Percentiles rank a stretch among this genome's conserved stretches.
Evolutionary conservation across 2,329 filamentous ascomycete species (phyloP).

Genomic region (Aureobasidium sp.): DNA sequence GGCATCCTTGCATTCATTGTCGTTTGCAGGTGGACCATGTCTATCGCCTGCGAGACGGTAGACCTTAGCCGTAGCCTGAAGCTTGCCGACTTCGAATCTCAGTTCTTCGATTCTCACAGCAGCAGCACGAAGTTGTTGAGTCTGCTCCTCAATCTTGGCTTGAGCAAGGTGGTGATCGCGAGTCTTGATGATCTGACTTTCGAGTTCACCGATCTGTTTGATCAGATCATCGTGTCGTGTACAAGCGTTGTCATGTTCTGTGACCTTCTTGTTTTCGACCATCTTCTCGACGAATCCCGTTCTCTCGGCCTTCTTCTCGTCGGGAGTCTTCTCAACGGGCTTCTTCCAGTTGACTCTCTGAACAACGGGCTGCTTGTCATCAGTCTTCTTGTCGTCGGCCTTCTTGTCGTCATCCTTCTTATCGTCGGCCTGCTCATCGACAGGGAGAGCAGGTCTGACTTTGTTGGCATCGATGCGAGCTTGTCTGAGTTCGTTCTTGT

Average conservation of each 20-base stretch:
- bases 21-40: neutral
- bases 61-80: neutral
- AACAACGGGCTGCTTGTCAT: neutral
- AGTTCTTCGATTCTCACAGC: neutral
- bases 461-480: neutral
- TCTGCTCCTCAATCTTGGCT: neutral
- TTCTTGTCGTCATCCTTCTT: too few species aligned
- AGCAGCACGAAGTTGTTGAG: neutral
- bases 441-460: neutral
- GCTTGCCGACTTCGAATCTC: neutral
- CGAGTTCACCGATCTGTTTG: neutral
- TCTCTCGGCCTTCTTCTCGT: too few species aligned
- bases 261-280: too few species aligned
- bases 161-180: neutral
- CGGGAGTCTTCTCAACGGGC: neutral
- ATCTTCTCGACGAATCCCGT: too few species aligned
- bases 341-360: too few species aligned
- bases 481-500: neutral
- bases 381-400: neutral
- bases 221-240: neutral
- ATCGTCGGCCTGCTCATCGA: neutral
- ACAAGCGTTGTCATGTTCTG: neutral
- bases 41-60: conserved; percentile 6
- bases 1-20: conserved; percentile 1
- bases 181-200: neutral